A percentile compares a stretch with the other conserved stretches of the same genome.
These are phyloP conservation scores for Knoxdaviesia capensis DNA, from an alignment of 2,329 filamentous ascomycete species.

Conservation along the genomic window DNA sequence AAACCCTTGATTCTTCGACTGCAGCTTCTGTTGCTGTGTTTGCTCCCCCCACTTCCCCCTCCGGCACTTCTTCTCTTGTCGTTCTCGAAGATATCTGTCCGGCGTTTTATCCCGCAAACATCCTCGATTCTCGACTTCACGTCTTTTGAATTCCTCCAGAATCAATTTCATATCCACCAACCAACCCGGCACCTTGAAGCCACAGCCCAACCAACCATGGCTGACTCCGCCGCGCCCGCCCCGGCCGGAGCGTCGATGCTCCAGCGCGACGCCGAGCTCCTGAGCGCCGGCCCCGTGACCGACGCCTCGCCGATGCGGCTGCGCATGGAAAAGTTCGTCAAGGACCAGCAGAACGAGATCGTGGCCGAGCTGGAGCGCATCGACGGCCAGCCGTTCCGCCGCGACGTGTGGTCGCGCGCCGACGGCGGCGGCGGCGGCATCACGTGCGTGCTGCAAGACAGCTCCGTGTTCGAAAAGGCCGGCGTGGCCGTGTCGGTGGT, in stretches of 20 bases:
- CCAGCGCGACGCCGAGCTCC: constrained; percentile 55
- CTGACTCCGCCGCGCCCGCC: neutral
- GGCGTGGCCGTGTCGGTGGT: constrained; percentile 91
- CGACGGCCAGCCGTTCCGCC: constrained; percentile 63
- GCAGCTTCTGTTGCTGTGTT: too few species aligned
- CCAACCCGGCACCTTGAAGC: too few species aligned
- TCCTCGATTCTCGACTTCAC: too few species aligned
- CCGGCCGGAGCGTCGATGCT: constrained; percentile 1
- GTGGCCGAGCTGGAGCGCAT: constrained; percentile 64
- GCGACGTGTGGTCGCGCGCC: constrained; percentile 72
- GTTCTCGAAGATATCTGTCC: neutral
- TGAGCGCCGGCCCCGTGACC: constrained; percentile 48
- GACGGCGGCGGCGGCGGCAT: constrained; percentile 87
- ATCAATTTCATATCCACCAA: too few species aligned
- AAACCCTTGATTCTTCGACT: too few species aligned
- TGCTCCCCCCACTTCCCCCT: neutral
- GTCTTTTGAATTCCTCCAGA: too few species aligned
- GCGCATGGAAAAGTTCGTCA: constrained; percentile 93
- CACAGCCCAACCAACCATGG: too few species aligned
- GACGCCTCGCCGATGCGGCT: constrained; percentile 83
- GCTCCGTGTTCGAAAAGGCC: constrained; percentile 93
- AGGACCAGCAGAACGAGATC: constrained; percentile 77
- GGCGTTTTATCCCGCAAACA: neutral
- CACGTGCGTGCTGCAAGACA: constrained; percentile 86
- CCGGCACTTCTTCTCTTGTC: neutral